Conservation (phyloP, 441 rosid species). For the Arabidopsis lyrata region DNA sequence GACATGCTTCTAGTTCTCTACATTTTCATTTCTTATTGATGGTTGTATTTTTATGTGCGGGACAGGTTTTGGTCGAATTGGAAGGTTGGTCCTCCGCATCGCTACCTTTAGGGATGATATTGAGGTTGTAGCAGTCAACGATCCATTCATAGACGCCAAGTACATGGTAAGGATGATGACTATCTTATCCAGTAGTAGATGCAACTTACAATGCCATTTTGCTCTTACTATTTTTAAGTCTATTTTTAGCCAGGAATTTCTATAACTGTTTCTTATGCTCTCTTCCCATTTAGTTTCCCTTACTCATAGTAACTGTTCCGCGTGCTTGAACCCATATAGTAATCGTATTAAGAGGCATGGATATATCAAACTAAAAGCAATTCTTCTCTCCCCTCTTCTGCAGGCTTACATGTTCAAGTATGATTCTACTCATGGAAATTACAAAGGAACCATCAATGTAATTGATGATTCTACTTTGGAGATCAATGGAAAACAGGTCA, state of each 20-base stretch:
- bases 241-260: neutral
- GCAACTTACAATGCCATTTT: neutral
- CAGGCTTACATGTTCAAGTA: conserved; percentile 98
- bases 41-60: conserved; percentile 7
- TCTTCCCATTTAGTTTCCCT: neutral
- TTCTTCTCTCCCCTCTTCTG: conserved; percentile 33
- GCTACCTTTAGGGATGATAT: conserved; percentile 91
- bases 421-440: conserved; percentile 94
- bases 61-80: conserved; percentile 97
- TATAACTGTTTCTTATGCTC: neutral
- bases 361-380: conserved; percentile 8
- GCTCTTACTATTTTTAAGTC: neutral
- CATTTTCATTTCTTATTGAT: neutral
- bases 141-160: conserved; percentile 89
- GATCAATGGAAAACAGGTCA: conserved; percentile 83
- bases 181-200: neutral
- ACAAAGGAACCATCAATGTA: conserved; percentile 74
- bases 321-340: neutral
- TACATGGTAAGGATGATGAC: conserved; percentile 74
- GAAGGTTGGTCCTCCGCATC: conserved; percentile 86
- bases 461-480: conserved; percentile 86
- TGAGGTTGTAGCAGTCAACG: conserved; percentile 91
- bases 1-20: neutral
- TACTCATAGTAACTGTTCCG: conserved; percentile 6
- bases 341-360: neutral